phyloP scores from a whole-genome alignment of 2,329 filamentous ascomycete species.

The Aphanoascus verrucosus region DNA sequence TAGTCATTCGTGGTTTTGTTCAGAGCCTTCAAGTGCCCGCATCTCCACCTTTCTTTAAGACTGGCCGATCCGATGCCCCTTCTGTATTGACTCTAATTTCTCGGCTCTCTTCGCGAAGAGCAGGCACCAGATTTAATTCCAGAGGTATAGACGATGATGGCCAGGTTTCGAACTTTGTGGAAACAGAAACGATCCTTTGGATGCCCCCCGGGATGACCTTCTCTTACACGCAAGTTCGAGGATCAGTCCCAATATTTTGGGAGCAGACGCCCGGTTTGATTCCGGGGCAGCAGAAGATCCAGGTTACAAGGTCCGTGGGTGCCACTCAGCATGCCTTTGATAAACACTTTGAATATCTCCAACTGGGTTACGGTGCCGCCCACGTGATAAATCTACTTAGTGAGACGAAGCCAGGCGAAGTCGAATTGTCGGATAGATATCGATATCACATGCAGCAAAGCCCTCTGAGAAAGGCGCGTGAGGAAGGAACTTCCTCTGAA shows the following conservation, averaged over 20 bases:
- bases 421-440: slow-evolving; percentile 71
- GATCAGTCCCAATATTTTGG: slow-evolving; percentile 94
- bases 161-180: slow-evolving; percentile 97
- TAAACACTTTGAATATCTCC: slow-evolving; percentile 83
- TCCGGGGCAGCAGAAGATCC: slow-evolving; percentile 89
- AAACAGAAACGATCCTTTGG: slow-evolving; percentile 90
- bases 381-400: slow-evolving; percentile 94
- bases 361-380: slow-evolving; percentile 75
- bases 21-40: slow-evolving; percentile 66
- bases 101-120: slow-evolving; percentile 76
- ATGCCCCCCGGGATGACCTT: slow-evolving; percentile 67
- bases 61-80: slow-evolving; percentile 58
- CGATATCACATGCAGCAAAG: slow-evolving; percentile 65
- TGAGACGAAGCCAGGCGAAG: slow-evolving; percentile 73
- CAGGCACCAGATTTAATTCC: slow-evolving; percentile 93
- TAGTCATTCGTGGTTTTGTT: slow-evolving; percentile 87
- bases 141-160: slow-evolving; percentile 95
- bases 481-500: slow-evolving; percentile 46
- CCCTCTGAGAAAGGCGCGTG: slow-evolving; percentile 51
- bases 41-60: slow-evolving; percentile 58
- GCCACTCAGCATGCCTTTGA: slow-evolving; percentile 91
- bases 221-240: slow-evolving; percentile 85
- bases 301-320: slow-evolving; percentile 74
- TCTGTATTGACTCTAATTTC: slow-evolving; percentile 84
- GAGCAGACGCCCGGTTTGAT: slow-evolving; percentile 81